Evolutionary conservation across 2,329 filamentous ascomycete genomes (phyloP), one percentile per base, ranked within the genome.

Genomic region (Acephala macrosclerotiorum): DNA sequence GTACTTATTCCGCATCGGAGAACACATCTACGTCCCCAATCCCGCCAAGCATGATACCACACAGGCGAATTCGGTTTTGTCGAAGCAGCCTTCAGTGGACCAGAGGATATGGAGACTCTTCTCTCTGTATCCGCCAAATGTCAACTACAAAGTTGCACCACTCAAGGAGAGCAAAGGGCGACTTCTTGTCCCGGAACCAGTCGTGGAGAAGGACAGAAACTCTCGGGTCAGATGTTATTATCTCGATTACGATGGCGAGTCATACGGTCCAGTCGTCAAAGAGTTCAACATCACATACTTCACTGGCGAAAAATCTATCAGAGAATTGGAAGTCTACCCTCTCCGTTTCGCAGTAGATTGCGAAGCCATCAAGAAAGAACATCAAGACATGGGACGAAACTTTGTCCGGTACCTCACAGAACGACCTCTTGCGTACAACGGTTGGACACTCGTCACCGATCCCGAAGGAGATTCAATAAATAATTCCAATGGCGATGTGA

Each of bases 301-400:
- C 53, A 12, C 40, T 6, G 68, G 68, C 5, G 63, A 69, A 20
- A 60, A 55, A 7, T 60, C 68, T 3, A 65, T 72, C 42, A 62
- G 51, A 1, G 36, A 49, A 1, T 55, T 72, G 38, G 25, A 29
- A 3, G n/a, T 70, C 1, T 68, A 59, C 29, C 71, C 71, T 14
- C 42, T 68, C 11, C 65, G 69, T 1, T 72, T 69, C 59, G 18
- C 33, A 9, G 8, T 22, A 6, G 38, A 59, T 38, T 25, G 33
- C 22, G 20, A 47, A 26, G 51, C 47, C 33, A 51, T 59, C 59
- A 29, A 25, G 18, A 33, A 60, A 65, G 20, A 47, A 38, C 35
- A 49, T 20, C 29, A 29, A 12, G 40, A 58, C 11, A 26, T 61
- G 9, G 67, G 67, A 18, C 42, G 56, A 36, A 60, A 16, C n/a